A percentile compares a stretch with the other conserved stretches of the same genome.
These are phyloP conservation scores for Eimeria zaria DNA, from an alignment of 169 alveolate genomes.

Conservation along the genomic window DNA sequence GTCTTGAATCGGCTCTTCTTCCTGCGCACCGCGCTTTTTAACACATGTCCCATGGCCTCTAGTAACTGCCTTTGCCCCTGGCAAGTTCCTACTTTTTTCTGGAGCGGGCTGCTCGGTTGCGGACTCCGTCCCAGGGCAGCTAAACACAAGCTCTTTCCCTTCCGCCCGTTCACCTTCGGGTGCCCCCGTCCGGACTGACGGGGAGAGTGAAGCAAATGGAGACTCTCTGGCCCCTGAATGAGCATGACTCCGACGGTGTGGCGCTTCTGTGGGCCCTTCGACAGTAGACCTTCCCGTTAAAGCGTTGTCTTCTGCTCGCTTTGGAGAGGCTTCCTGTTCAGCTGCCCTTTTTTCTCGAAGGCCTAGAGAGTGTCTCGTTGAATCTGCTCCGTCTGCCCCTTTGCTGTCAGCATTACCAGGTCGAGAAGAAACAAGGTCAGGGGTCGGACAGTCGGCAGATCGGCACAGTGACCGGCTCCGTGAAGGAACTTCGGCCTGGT, in stretches of 20 bases:
- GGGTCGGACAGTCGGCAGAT: slow-evolving; percentile 77
- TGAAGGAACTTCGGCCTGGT: slow-evolving; percentile 11
- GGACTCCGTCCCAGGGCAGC: slow-evolving; percentile 18
- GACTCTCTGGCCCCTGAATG: not conserved
- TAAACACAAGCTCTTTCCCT: not conserved
- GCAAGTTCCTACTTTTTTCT: not conserved
- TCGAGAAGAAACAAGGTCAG: slow-evolving; percentile 62
- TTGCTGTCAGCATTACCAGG: slow-evolving; percentile 13
- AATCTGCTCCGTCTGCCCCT: not conserved
- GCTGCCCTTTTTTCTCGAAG: not conserved
- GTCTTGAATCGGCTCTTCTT: not conserved
- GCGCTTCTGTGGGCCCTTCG: not conserved
- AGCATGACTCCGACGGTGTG: not conserved
- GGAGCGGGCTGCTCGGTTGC: slow-evolving; percentile 27
- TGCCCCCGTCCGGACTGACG: not conserved
- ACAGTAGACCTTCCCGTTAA: not conserved
- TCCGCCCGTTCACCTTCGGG: slow-evolving; percentile 21
- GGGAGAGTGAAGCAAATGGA: slow-evolving; percentile 37
- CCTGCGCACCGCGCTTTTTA: slow-evolving; percentile 4
- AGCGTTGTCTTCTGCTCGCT: not conserved
- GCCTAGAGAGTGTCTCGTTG: slow-evolving; percentile 19
- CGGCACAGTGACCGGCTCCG: slow-evolving; percentile 15
- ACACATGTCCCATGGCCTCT: not conserved
- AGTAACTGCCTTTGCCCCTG: not conserved
- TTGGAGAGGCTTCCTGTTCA: not conserved